phyloP scores from a whole-genome alignment of 345 rosid genomes.

The Microcos paniculata region DNA sequence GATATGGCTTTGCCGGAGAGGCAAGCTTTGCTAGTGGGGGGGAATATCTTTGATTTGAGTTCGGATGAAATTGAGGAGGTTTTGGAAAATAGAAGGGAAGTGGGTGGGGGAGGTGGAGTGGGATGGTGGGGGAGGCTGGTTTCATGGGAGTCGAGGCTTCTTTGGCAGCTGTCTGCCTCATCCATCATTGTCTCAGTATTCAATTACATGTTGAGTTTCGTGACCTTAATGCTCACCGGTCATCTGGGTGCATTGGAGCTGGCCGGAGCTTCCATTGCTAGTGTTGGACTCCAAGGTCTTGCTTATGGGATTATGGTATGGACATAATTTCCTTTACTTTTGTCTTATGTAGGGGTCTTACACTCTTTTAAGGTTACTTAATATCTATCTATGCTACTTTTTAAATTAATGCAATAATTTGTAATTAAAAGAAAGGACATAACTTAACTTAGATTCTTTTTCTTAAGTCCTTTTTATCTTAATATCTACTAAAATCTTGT shows the following conservation, averaged over 20 bases:
- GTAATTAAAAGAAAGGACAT: no score
- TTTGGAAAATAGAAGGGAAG: slow-evolving; percentile 24
- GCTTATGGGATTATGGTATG: slow-evolving; percentile 96
- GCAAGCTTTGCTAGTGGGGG: slow-evolving; percentile 47
- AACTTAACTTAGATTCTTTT: no score
- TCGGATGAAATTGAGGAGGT: slow-evolving; percentile 68
- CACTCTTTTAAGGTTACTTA: no score
- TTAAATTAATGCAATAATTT: no score
- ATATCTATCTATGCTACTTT: no score
- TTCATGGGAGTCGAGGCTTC: slow-evolving; percentile 77
- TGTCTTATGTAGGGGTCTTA: no score
- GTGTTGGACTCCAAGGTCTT: slow-evolving; percentile 92
- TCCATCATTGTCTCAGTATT: slow-evolving; percentile 67
- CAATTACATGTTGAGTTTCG: slow-evolving; percentile 85
- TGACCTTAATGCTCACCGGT: slow-evolving; percentile 72
- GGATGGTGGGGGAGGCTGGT: slow-evolving; percentile 71
- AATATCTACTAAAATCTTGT: no score
- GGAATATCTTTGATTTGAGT: slow-evolving; percentile 39
- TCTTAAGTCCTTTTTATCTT: no score
- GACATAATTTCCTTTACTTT: no score
- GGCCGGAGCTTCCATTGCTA: slow-evolving; percentile 90
- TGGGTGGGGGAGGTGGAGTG: slow-evolving; percentile 18
- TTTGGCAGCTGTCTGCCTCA: slow-evolving; percentile 76
- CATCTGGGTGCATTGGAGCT: slow-evolving; percentile 72
- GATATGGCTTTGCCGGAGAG: slow-evolving; percentile 6